phyloP scores from a whole-genome alignment of 2,329 filamentous ascomycete genomes.

The Stagonosporopsis rhizophila region DNA sequence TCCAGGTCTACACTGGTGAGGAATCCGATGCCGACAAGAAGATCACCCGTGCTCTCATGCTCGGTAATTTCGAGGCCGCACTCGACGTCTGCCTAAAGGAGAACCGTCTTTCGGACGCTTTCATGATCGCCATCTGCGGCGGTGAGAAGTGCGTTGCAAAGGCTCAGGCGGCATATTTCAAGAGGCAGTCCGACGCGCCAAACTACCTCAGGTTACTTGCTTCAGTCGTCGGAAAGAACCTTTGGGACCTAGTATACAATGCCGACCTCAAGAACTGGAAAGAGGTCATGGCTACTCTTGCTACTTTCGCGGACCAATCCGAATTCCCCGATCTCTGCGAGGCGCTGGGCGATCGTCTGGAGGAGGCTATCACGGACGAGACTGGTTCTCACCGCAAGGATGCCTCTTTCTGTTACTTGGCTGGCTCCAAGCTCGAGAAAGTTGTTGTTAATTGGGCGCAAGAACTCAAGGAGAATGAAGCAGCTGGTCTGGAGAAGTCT shows the following conservation, averaged over 20 bases:
- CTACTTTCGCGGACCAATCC: slow-evolving; percentile 88
- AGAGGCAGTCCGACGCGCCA: slow-evolving; percentile 79
- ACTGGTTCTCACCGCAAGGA: slow-evolving; percentile 71
- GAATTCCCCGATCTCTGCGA: slow-evolving; percentile 97
- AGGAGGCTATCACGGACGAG: slow-evolving; percentile 68
- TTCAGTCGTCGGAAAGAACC: slow-evolving; percentile 92
- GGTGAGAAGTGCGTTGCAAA: slow-evolving; percentile 93
- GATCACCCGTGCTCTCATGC: slow-evolving; percentile 86
- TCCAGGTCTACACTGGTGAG: slow-evolving; percentile 84
- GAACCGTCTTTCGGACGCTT: slow-evolving; percentile 90
- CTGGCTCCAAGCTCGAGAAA: slow-evolving; percentile 96
- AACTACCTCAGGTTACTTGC: slow-evolving; percentile 91
- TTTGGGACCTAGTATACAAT: slow-evolving; percentile 98
- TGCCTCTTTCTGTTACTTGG: slow-evolving; percentile 94
- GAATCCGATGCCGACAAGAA: slow-evolving; percentile 84
- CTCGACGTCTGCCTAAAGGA: slow-evolving; percentile 88
- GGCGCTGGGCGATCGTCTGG: slow-evolving; percentile 87
- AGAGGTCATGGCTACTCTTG: slow-evolving; percentile 93
- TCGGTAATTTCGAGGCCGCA: slow-evolving; percentile 89
- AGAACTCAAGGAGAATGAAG: slow-evolving; percentile 85
- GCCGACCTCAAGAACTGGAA: slow-evolving; percentile 94
- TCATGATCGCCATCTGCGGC: slow-evolving; percentile 97
- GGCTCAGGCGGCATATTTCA: slow-evolving; percentile 89
- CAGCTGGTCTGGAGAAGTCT: slow-evolving; percentile 72
- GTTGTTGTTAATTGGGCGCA: slow-evolving; percentile 93